phyloP scores from a whole-genome alignment of 768 basidiomycete species.

The Coprinellus micaceus region DNA sequence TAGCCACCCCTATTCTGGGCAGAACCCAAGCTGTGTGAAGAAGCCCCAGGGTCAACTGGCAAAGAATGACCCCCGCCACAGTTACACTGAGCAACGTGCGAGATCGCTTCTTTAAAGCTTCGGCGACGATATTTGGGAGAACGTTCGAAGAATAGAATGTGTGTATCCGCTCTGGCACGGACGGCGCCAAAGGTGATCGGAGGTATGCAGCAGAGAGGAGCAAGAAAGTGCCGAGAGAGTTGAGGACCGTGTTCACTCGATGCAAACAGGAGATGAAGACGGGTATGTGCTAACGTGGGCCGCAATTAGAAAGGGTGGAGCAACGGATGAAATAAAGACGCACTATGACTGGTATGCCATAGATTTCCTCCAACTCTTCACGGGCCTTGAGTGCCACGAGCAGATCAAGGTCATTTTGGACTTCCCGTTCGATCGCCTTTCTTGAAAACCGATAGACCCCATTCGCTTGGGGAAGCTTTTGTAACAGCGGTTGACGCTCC shows the following conservation, averaged over 20 bases:
- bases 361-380: constrained; percentile 76
- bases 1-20: constrained; percentile 71
- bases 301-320: no score
- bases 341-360: constrained; percentile 77
- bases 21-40: constrained; percentile 67
- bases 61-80: constrained; percentile 38
- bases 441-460: constrained; percentile 2
- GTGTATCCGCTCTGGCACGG: constrained; percentile 9
- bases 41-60: constrained; percentile 55
- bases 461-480: neutral
- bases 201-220: constrained; percentile 61
- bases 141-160: constrained; percentile 7
- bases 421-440: constrained; percentile 29
- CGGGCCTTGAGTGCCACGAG: constrained; percentile 59
- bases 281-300: constrained; percentile 73
- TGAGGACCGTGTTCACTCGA: constrained; percentile 67
- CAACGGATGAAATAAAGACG: constrained; percentile 25
- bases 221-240: constrained; percentile 65
- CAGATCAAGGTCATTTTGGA: constrained; percentile 66
- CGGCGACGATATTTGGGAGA: neutral
- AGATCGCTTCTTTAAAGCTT: constrained; percentile 9
- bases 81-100: constrained; percentile 37
- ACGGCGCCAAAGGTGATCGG: constrained; percentile 43
- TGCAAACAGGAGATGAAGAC: constrained; percentile 77
- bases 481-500: neutral